Percentiles rank a stretch among this genome's conserved stretches.
Conservation (phyloP, 2,329 filamentous ascomycete species). For the Aspergillus caelatus region DNA sequence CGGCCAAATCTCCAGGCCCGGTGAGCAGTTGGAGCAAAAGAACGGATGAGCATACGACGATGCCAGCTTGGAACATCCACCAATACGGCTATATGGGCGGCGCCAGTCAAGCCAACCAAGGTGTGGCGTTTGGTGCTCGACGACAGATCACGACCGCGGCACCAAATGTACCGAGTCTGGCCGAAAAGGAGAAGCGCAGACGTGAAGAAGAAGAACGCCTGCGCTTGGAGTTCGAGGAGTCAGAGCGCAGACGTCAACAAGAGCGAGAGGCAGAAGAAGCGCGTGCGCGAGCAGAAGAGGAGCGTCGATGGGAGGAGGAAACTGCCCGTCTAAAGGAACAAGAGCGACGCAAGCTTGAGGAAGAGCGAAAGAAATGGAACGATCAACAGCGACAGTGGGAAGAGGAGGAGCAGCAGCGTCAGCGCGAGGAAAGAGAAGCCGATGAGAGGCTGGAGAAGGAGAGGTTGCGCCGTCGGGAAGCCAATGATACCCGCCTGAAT, state of each 20-base stretch:
- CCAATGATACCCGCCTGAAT: constrained; percentile 69
- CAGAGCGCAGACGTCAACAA: constrained; percentile 49
- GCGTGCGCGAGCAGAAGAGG: constrained; percentile 47
- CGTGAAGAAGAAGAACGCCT: constrained; percentile 60
- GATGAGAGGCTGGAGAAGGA: constrained; percentile 70
- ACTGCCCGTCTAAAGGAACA: constrained; percentile 55
- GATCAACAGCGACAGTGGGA: constrained; percentile 71
- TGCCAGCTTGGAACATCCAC: constrained; percentile 96
- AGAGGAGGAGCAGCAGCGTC: constrained; percentile 71
- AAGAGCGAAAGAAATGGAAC: constrained; percentile 50
- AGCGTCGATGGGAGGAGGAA: constrained; percentile 52
- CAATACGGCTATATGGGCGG: constrained; percentile 99
- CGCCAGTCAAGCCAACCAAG: constrained; percentile 92
- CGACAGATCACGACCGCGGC: constrained; percentile 87
- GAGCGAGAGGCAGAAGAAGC: constrained; percentile 56
- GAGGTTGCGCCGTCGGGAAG: constrained; percentile 61
- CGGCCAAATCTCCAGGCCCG: constrained; percentile 59
- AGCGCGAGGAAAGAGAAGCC: constrained; percentile 72
- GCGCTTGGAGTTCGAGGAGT: constrained; percentile 55
- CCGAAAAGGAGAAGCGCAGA: constrained; percentile 77
- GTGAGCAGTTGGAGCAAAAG: constrained; percentile 91
- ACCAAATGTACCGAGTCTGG: constrained; percentile 76
- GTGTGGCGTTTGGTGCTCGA: constrained; percentile 86
- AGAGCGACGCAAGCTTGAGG: constrained; percentile 47
- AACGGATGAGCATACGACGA: constrained; percentile 75